A percentile compares a stretch with the other conserved stretches of the same genome.
phyloP scores from a whole-genome alignment of 1,284 basidiomycete species.

The Boletus smithii region DNA sequence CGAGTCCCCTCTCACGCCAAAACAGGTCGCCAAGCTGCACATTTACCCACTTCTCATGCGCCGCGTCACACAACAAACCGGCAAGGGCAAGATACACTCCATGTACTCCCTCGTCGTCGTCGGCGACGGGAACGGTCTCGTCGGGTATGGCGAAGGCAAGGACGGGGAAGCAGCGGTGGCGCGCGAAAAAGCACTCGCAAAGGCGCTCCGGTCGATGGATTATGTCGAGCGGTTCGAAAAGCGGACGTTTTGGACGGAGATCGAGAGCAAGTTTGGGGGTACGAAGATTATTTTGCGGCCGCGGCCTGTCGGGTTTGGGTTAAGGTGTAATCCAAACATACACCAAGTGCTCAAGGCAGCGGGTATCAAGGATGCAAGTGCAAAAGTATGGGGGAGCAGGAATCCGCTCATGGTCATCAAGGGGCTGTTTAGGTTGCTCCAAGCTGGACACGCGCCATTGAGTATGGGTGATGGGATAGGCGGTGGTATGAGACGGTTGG shows the following conservation, averaged over 20 bases:
- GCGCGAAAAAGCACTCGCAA: conserved; percentile 60
- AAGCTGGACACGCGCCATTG: conserved; percentile 70
- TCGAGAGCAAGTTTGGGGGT: conserved; percentile 83
- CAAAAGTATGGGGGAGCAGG: conserved; percentile 90
- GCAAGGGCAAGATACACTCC: conserved; percentile 79
- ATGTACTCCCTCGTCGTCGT: conserved; percentile 72
- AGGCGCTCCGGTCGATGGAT: conserved; percentile 82
- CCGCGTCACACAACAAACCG: conserved; percentile 77
- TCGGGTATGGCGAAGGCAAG: conserved; percentile 90
- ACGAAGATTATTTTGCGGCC: conserved; percentile 83
- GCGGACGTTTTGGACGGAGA: conserved; percentile 88
- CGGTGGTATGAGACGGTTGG: conserved; percentile 61
- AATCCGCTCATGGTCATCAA: conserved; percentile 70
- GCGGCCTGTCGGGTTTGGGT: conserved; percentile 90
- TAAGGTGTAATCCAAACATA: conserved; percentile 86
- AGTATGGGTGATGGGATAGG: conserved; percentile 76
- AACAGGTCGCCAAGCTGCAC: conserved; percentile 43
- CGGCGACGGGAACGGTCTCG: conserved; percentile 84
- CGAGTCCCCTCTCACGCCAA: conserved; percentile 21
- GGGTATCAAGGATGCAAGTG: conserved; percentile 91
- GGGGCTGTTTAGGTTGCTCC: conserved; percentile 54
- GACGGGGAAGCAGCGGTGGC: conserved; percentile 62
- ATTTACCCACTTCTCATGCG: conserved; percentile 57
- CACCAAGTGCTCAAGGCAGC: conserved; percentile 89
- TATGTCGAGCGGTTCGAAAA: conserved; percentile 86